Evolutionary conservation across 176 grass and related monocot species (phyloP), one percentile per base, ranked within the genome.

Genomic region (Oryza glaberrima): DNA sequence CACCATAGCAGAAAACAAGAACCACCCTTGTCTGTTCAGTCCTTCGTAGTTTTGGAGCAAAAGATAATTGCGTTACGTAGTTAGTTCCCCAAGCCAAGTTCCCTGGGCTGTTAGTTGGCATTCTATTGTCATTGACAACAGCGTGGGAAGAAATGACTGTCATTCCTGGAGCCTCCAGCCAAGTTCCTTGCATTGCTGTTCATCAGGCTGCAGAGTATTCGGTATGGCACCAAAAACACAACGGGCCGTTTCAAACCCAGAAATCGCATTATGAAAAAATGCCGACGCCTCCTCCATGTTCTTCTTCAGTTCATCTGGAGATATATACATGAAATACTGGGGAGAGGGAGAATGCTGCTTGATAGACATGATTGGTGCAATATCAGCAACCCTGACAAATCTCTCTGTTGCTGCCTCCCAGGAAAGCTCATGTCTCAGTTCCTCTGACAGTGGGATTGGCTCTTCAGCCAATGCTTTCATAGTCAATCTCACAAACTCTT

Each of bases 331-430:
- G 74, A 92, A 98, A 63, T 79, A 25, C 51, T 73, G 85, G 0
- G 93, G 61, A 22, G 92, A 32, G 11, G 86, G 49, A 63, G 86
- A 65, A 44, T 77, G 78, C 61, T 86, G 41, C 66, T 69, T 81
- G 9, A 64, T 65, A 8, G 67, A 46, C n/a, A 64, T 67, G 72
- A 56, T 22, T 43, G 86, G 77, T 13, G 85, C 72, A 38, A 98
- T 85, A 30, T 83, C 96, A 14, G 93, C 90, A 58, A 88, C 88
- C 48, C 71, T 83, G 15, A 98, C 72, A 75, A 98, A 95, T 79
- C 96, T 91, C 77, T 95, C 83, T 35, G 96, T 98, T 5, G 93
- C 96, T 15, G 96, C 89, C 69, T 98, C 93, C 96, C 96, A 98
- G 63, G 96, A 98, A 79, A 98, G 83, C 78, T 93, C 91, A 36